Conservation (phyloP, 2,329 filamentous ascomycete species). For the Ustulina deusta region DNA sequence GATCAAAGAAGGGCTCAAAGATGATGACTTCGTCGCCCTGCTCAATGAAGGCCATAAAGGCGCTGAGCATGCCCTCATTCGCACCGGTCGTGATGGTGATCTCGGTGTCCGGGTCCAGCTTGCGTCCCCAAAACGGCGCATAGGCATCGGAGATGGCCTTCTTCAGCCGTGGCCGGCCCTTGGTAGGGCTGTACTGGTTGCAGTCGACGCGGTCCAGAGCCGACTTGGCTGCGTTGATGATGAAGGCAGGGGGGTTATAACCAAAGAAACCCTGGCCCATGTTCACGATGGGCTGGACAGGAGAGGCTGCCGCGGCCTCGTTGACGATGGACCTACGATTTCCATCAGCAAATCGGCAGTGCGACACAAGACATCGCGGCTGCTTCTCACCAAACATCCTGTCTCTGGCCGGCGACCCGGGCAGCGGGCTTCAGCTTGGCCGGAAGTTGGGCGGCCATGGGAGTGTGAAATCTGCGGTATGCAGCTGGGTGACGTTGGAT, state of each 20-base stretch:
- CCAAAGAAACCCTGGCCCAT: slow-evolving; percentile 82
- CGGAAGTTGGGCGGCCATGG: slow-evolving; percentile 56
- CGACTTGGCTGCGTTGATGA: slow-evolving; percentile 89
- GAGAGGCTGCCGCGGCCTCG: slow-evolving; percentile 72
- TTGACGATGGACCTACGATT: slow-evolving; percentile 71
- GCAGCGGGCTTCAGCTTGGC: slow-evolving; percentile 64
- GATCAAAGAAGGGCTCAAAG: slow-evolving; percentile 99
- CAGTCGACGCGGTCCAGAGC: slow-evolving; percentile 93
- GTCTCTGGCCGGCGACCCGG: slow-evolving; percentile 61
- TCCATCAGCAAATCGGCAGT: slow-evolving; percentile 32
- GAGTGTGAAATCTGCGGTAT: slow-evolving; percentile 48
- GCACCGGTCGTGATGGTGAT: slow-evolving; percentile 94
- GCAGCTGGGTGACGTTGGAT: slow-evolving; percentile 8
- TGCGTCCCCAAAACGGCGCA: slow-evolving; percentile 85
- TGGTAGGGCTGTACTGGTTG: slow-evolving; percentile 98
- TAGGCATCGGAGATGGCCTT: slow-evolving; percentile 95
- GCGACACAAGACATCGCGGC: background rate
- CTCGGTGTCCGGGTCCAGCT: slow-evolving; percentile 88
- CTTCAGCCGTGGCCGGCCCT: slow-evolving; percentile 89
- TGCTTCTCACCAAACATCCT: slow-evolving; percentile 64
- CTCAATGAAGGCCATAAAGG: slow-evolving; percentile 98
- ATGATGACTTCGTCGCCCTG: slow-evolving; percentile 95
- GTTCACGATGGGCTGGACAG: slow-evolving; percentile 73
- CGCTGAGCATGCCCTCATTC: slow-evolving; percentile 93
- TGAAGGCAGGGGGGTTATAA: slow-evolving; percentile 93